Base-by-base conservation (phyloP, 176 grass and related monocot species). In the Phoenix dactylifera region DNA sequence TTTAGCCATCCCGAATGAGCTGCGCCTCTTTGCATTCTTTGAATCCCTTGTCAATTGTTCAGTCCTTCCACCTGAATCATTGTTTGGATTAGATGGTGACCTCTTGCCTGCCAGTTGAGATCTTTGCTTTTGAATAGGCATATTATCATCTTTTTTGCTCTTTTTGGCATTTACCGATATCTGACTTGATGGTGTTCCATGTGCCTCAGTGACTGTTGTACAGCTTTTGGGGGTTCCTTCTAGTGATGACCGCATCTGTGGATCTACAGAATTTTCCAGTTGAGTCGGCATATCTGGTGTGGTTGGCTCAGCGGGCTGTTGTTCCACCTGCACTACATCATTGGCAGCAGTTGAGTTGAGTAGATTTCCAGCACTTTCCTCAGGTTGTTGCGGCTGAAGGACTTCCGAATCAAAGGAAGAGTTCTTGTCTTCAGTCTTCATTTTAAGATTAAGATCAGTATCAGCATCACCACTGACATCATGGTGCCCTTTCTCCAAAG, bases 171-270 rank as follows among this genome's bases (percentile, higher is more conserved):
- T 55, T 51, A 55, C 50, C 26, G 70, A 73, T 6, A 63, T 55
- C 7, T 63, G 25, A 55, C 59, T 73, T 25, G 58, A 73, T 54
- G 70, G 70, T 49, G 70, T 73, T 39, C 26, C 59, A 49, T 73
- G 59, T 53, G 44, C 53, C 19, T 73, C 70, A 48, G 59, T 7
- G 12, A 55, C 51, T 25, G 51, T 63, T 24, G 28, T 16, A 24
- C 26, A 51, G 28, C 59, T 55, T 63, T 50, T 63, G 12, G 59
- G 51, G 44, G 59, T 63, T 63, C 70, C 70, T 55, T 62, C 51
- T 24, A 59, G 59, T 55, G 70, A 73, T 61, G 26, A 54, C 19
- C 3, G 7, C 24, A 18, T 24, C 9, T 51, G 18, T 24, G 60
- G 26, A 29, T 49, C 70, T 55, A 26, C 55, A 18, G 29, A 39